Percentiles rank a stretch among this genome's conserved stretches.
Evolutionary conservation across 768 basidiomycete species (phyloP).

Genomic region (Lentinus tigrinus): DNA sequence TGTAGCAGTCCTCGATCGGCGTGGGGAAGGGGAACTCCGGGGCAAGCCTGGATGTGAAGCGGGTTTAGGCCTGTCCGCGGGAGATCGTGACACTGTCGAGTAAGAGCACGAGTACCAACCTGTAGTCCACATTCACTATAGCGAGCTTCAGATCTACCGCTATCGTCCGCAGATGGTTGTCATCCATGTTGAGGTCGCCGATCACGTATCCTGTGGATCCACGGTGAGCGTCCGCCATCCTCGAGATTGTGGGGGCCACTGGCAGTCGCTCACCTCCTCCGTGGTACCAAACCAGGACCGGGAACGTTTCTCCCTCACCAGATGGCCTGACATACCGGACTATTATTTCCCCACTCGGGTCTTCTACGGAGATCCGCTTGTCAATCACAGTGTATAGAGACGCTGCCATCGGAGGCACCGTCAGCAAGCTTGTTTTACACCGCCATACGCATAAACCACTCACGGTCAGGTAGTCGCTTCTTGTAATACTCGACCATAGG

Average conservation of each 20-base stretch:
- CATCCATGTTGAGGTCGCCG: slow-evolving; percentile 17
- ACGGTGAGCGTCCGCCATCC: too few relatives aligned
- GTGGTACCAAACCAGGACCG: slow-evolving; percentile 1
- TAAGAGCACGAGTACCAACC: not conserved
- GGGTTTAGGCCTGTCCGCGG: too few relatives aligned
- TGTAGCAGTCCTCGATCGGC: slow-evolving; percentile 21
- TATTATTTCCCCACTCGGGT: not conserved
- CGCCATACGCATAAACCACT: not conserved
- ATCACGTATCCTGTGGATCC: not conserved
- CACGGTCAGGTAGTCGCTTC: not conserved
- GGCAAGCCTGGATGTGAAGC: slow-evolving; percentile 26
- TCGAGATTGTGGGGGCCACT: too few relatives aligned
- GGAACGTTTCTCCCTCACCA: not conserved
- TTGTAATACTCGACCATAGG: not conserved
- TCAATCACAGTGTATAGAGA: not conserved
- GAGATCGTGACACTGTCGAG: too few relatives aligned
- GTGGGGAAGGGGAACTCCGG: slow-evolving; percentile 28
- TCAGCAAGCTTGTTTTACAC: too few relatives aligned
- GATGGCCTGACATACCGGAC: not conserved
- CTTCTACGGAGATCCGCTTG: not conserved
- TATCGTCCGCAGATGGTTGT: slow-evolving; percentile 18
- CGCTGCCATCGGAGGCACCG: too few relatives aligned
- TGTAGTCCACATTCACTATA: slow-evolving; percentile 20
- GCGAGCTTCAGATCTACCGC: slow-evolving; percentile 17
- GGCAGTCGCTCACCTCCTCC: slow-evolving; percentile 7